Conservation (phyloP, 768 basidiomycete species). For the Podaxis rugospora region DNA sequence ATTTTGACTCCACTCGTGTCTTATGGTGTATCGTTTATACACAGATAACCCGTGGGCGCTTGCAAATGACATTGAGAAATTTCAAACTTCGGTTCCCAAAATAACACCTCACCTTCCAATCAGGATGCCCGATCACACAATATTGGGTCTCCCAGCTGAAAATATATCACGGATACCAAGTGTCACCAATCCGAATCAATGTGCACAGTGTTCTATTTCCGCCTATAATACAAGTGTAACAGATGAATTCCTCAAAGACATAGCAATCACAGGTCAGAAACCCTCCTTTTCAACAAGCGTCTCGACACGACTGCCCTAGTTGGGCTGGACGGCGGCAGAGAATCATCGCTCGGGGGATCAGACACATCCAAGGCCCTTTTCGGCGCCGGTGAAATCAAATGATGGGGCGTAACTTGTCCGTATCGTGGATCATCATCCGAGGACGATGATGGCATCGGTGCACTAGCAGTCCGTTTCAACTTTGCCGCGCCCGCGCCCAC, state of each 20-base stretch:
- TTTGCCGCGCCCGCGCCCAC: not conserved
- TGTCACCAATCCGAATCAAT: no score
- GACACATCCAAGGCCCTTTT: not conserved
- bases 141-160: no score
- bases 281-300: slow-evolving; percentile 14
- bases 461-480: slow-evolving; percentile 12
- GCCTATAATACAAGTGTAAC: not conserved
- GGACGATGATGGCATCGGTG: slow-evolving; percentile 24
- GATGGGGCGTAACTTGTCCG: slow-evolving; percentile 68
- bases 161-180: no score
- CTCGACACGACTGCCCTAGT: slow-evolving; percentile 21
- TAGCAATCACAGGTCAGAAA: not conserved
- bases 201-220: not conserved
- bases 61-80: no score
- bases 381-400: slow-evolving; percentile 57
- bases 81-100: no score
- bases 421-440: slow-evolving; percentile 64
- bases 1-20: no score
- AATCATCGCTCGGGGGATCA: slow-evolving; percentile 21
- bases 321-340: slow-evolving; percentile 21
- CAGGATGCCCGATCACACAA: no score
- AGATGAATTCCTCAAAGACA: not conserved
- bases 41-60: no score
- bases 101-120: no score
- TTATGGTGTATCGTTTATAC: no score